phyloP scores from a whole-genome alignment of 257 asterid genomes.

The Solanum sejunctum region DNA sequence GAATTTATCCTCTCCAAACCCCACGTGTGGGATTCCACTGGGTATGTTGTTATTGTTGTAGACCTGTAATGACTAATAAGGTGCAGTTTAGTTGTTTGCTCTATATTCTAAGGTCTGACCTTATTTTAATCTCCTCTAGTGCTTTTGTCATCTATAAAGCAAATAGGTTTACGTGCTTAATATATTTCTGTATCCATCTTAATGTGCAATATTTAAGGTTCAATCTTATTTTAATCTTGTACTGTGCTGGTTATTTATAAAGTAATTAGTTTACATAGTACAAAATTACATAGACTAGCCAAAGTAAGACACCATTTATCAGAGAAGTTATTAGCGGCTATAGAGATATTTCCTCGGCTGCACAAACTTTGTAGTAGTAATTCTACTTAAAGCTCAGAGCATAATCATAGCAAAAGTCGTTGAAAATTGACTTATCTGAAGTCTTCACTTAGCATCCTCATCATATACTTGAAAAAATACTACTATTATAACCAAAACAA shows the following conservation, averaged over 20 bases:
- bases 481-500: background rate
- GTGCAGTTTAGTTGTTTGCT: background rate
- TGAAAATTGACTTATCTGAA: no score
- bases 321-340: no score
- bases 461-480: background rate
- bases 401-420: no score
- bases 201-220: background rate
- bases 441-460: background rate
- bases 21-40: no score
- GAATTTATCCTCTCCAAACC: background rate
- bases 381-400: no score
- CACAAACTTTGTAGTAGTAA: no score
- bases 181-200: background rate
- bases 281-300: background rate
- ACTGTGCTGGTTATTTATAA: background rate
- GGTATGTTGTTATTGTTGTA: background rate
- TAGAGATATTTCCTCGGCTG: no score
- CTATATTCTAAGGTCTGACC: background rate
- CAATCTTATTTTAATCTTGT: background rate
- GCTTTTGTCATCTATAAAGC: conserved; percentile 29
- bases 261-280: background rate
- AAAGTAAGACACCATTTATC: no score
- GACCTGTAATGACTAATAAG: background rate
- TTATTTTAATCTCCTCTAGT: background rate
- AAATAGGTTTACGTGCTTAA: conserved; percentile 5